Evolutionary conservation across 202 grass and related monocot genomes (phyloP).

Genomic region (Cymbopogon flexuosus): DNA sequence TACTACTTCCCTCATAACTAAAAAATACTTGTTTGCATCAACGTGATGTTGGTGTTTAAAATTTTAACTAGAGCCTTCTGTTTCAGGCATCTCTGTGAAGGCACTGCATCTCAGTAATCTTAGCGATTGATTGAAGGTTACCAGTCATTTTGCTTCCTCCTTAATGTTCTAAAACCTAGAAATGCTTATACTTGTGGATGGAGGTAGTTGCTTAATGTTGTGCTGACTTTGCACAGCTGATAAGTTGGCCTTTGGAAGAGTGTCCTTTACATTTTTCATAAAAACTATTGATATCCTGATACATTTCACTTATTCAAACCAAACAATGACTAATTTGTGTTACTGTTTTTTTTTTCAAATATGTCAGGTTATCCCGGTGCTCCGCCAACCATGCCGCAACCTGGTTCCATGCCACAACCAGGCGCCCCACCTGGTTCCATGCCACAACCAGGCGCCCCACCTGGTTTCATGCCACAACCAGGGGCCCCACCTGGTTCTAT

Average conservation of each 20-base stretch:
- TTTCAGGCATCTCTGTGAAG: background rate
- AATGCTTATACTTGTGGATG: background rate
- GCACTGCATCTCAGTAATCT: background rate
- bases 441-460: slow-evolving; percentile 26
- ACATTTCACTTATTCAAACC: background rate
- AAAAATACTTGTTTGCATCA: background rate
- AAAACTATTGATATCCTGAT: background rate
- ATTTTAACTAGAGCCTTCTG: background rate
- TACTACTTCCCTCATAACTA: background rate
- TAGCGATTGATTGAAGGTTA: background rate
- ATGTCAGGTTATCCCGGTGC: slow-evolving; percentile 53
- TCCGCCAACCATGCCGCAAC: slow-evolving; percentile 27
- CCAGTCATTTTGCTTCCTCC: background rate
- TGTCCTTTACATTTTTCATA: background rate
- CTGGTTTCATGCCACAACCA: slow-evolving; percentile 48
- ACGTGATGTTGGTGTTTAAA: background rate
- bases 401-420: slow-evolving; percentile 38
- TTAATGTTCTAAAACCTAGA: background rate
- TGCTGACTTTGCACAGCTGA: background rate
- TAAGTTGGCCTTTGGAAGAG: background rate
- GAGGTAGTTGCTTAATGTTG: background rate
- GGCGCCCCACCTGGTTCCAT: slow-evolving; percentile 35
- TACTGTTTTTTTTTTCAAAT: background rate
- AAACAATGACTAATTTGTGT: background rate
- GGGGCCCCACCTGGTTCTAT: slow-evolving; percentile 38